Percentiles rank a stretch among this genome's conserved stretches.
Conservation (phyloP, 345 rosid species). For the Turritis glabra region DNA sequence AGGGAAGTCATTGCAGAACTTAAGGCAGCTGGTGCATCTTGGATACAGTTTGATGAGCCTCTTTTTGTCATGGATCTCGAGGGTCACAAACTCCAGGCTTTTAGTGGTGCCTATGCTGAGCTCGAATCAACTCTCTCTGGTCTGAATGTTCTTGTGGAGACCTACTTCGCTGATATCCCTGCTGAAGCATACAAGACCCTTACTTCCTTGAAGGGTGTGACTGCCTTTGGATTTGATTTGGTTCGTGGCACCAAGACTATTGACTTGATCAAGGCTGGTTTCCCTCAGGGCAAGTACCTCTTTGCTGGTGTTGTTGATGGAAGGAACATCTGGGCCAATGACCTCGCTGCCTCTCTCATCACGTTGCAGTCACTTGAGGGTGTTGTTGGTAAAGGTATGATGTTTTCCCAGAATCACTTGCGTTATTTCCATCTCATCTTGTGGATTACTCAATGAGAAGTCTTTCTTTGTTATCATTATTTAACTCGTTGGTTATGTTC, state of each 20-base stretch:
- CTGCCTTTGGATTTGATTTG: constrained; percentile 83
- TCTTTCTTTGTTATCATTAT: neutral
- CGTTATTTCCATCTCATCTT: neutral
- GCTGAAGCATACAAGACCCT: constrained; percentile 80
- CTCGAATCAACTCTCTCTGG: constrained; percentile 84
- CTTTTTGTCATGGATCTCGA: constrained; percentile 91
- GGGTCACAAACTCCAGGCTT: constrained; percentile 73
- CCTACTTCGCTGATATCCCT: constrained; percentile 94
- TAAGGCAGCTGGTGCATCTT: constrained; percentile 92
- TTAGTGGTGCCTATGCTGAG: constrained; percentile 74
- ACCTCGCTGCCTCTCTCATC: constrained; percentile 77
- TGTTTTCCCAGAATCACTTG: neutral
- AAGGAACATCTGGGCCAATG: constrained; percentile 99
- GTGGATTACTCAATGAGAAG: neutral
- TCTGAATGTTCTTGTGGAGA: constrained; percentile 78
- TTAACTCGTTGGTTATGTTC: neutral
- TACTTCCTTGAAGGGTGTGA: constrained; percentile 81
- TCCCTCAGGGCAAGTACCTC: constrained; percentile 84
- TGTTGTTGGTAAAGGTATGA: constrained; percentile 82
- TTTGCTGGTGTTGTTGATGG: constrained; percentile 98
- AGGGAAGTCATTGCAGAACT: constrained; percentile 93
- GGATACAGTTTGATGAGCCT: constrained; percentile 97
- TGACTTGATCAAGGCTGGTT: constrained; percentile 75
- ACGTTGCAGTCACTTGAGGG: constrained; percentile 63
- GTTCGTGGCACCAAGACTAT: constrained; percentile 83